phyloP scores from a whole-genome alignment of 495 filamentous ascomycete species.

The Lophiotrema nucula region DNA sequence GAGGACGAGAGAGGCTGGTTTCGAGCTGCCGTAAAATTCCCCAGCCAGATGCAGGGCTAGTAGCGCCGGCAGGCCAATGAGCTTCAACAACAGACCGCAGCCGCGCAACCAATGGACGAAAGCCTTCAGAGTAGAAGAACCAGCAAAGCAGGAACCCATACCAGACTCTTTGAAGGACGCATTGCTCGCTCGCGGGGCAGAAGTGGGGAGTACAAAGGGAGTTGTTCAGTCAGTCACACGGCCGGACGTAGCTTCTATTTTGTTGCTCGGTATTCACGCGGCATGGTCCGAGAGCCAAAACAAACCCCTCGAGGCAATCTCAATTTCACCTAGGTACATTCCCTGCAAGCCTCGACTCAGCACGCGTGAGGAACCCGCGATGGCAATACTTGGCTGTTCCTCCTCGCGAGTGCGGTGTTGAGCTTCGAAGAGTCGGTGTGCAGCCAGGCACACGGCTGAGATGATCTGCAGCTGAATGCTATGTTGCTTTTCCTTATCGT shows the following conservation, averaged over 20 bases:
- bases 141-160: slow-evolving; percentile 30
- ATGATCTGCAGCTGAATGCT: neutral
- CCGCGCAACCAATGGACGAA: slow-evolving; percentile 23
- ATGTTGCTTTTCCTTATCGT: neutral
- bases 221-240: neutral
- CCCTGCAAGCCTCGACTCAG: slow-evolving; percentile 4
- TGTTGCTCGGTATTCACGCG: slow-evolving; percentile 6
- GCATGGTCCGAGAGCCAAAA: slow-evolving; percentile 1
- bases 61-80: slow-evolving; percentile 27
- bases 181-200: slow-evolving; percentile 20
- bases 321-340: slow-evolving; percentile 13
- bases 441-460: neutral
- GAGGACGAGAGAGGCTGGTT: slow-evolving; percentile 23
- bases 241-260: neutral
- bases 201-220: neutral
- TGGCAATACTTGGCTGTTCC: neutral
- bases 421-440: neutral
- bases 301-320: slow-evolving; percentile 2
- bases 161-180: slow-evolving; percentile 22
- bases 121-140: slow-evolving; percentile 24
- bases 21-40: slow-evolving; percentile 30
- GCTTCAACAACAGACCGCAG: slow-evolving; percentile 15
- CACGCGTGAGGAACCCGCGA: neutral
- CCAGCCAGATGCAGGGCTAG: slow-evolving; percentile 29
- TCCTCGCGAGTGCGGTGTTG: neutral